phyloP scores from a whole-genome alignment of 495 filamentous ascomycete species.

The Stereocaulon alpinum region DNA sequence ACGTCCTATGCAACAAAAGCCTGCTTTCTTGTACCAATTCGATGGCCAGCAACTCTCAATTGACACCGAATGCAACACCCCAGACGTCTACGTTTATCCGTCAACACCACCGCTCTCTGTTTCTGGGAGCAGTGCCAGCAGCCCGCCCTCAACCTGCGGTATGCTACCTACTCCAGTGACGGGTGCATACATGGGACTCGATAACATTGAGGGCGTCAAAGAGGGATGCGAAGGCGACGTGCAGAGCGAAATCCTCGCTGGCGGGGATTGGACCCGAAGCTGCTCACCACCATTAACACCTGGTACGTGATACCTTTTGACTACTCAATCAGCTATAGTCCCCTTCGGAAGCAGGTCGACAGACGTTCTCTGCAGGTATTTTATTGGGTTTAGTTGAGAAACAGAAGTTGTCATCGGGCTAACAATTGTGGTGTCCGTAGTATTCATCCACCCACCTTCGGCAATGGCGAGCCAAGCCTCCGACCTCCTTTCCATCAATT shows the following conservation, averaged over 20 bases:
- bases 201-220: conserved; percentile 71
- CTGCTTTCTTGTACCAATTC: conserved; percentile 59
- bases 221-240: conserved; percentile 67
- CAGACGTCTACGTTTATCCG: conserved; percentile 65
- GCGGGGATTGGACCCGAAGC: conserved; percentile 63
- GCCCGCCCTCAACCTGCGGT: conserved; percentile 68
- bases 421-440: conserved; percentile 35
- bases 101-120: conserved; percentile 83
- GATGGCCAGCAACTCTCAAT: conserved; percentile 41
- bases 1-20: conserved; percentile 63
- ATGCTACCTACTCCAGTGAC: conserved; percentile 73
- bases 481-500: conserved; percentile 61
- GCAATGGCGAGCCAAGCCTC: conserved; percentile 51
- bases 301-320: conserved; percentile 54
- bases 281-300: conserved; percentile 84
- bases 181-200: conserved; percentile 64
- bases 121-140: conserved; percentile 74
- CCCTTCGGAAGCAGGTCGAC: not conserved
- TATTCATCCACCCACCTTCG: conserved; percentile 72
- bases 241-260: conserved; percentile 64
- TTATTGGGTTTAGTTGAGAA: not conserved
- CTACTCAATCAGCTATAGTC: conserved; percentile 20
- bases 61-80: conserved; percentile 62
- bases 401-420: conserved; percentile 11
- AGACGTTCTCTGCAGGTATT: not conserved